Percentiles rank a stretch among this genome's conserved stretches.
phyloP scores from a whole-genome alignment of 2,329 filamentous ascomycete genomes.

The Shiraia sp. region DNA sequence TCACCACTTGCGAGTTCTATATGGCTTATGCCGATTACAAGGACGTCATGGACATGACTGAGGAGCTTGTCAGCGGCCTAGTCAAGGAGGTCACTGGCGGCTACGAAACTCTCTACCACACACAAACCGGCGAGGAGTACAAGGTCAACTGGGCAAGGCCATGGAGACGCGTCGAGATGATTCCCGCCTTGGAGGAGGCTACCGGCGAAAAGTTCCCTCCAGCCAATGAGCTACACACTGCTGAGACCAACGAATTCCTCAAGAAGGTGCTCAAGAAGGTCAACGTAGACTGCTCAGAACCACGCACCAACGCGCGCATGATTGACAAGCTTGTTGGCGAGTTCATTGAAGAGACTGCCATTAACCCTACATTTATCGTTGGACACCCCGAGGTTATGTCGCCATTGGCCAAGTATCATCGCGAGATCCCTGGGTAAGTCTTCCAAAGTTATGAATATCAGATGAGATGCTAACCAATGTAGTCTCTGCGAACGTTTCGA shows the following conservation, averaged over 20 bases:
- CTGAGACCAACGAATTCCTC: conserved; percentile 88
- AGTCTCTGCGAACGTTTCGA: conserved; percentile 93
- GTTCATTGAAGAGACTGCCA: conserved; percentile 90
- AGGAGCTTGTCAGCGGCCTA: conserved; percentile 87
- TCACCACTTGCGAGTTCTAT: conserved; percentile 98
- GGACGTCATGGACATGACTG: conserved; percentile 87
- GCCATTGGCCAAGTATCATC: conserved; percentile 93
- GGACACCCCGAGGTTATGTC: conserved; percentile 90
- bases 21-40: conserved; percentile 71
- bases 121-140: conserved; percentile 81
- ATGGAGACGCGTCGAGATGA: conserved; percentile 95
- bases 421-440: conserved; percentile 65
- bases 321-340: conserved; percentile 92
- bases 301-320: conserved; percentile 92
- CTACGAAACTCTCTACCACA: conserved; percentile 84
- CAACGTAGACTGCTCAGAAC: conserved; percentile 85
- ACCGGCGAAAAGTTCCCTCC: conserved; percentile 93
- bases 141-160: conserved; percentile 95
- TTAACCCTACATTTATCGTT: conserved; percentile 90
- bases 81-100: conserved; percentile 87
- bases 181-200: conserved; percentile 84
- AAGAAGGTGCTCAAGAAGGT: conserved; percentile 76
- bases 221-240: conserved; percentile 84
- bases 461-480: background rate
- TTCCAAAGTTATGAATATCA: background rate